Evolutionary conservation across 345 rosid genomes (phyloP).

Genomic region (Arabis hirsuta): DNA sequence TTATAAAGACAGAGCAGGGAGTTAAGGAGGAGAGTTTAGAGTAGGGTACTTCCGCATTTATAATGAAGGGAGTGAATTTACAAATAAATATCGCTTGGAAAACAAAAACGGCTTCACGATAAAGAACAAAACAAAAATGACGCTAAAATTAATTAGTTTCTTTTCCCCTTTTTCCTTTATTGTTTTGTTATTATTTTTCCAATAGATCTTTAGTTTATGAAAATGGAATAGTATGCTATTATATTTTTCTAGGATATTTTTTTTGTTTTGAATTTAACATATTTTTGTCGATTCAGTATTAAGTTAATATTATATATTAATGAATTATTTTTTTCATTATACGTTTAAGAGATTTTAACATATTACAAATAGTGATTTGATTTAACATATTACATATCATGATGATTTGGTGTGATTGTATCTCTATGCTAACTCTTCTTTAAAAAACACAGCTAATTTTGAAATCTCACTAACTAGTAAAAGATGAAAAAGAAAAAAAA

Average conservation of each 20-base stretch:
- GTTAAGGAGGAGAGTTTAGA: constrained; percentile 15
- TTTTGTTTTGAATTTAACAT: too few species aligned
- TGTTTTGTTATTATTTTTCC: too few species aligned
- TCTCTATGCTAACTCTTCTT: background rate
- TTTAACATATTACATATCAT: too few species aligned
- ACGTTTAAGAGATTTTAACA: too few species aligned
- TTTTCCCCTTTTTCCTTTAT: background rate
- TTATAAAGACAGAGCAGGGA: constrained; percentile 1
- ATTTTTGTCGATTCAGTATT: too few species aligned
- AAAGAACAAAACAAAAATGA: background rate
- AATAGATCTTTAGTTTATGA: background rate
- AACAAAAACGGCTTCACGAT: background rate
- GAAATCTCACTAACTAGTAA: background rate
- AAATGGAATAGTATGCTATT: too few species aligned
- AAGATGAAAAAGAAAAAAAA: background rate
- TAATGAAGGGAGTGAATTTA: constrained; percentile 16
- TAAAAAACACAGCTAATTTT: background rate
- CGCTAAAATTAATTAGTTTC: too few species aligned
- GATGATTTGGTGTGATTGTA: background rate
- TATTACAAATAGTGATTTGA: too few species aligned
- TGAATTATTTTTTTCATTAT: too few species aligned
- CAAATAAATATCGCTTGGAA: background rate
- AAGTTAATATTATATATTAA: too few species aligned
- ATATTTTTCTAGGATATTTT: too few species aligned
- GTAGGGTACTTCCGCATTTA: constrained; percentile 27